Evolutionary conservation across 2,329 filamentous ascomycete genomes (phyloP), one percentile per base, ranked within the genome.

Genomic region (Sordariomycetes sp.): DNA sequence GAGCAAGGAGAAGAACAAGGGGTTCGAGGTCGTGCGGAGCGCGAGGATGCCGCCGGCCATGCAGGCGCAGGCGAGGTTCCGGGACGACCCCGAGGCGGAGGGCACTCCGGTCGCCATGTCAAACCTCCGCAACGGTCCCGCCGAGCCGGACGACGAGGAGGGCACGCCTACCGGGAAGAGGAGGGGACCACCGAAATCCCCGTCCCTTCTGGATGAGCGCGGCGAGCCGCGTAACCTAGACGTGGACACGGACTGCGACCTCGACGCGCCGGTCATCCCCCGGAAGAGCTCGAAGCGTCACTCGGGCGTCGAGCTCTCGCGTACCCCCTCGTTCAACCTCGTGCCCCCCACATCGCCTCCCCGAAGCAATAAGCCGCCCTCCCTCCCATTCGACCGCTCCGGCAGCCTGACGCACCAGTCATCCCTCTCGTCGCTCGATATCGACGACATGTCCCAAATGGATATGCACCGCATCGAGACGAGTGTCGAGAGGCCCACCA

Each of bases 21-120:
- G 94, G 0, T 99, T 99, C 64, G 94, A 97, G 70, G 94, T 99
- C 5, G 93, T 99, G 18, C 79, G 94, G 66, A 97, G 92, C 68
- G 83, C 90, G 8, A 83, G 92, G 58, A 91, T 94, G 76, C 91
- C 91, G 2, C 87, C 88, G 7, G 85, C 86, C 46, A 59, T 53
- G 25, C 52, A 61, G 43, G 58, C 60, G 60, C 60, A 56, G 32
- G 73, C 79, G 11, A 78, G 81, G 34, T 79, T 83, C 59, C 83
- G 81, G 48, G 78, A 87, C 59, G 88, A 89, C 56, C 81, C 84
- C 1, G 89, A 81, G 1, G 82, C 82, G 0, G 81, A 86, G 64
- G 84, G 83, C 1, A 82, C 86, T 43, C 84, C 84, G 3, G 81
- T 87, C 11, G 83, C 83, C 24, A 83, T 81, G 77, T 79, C 80